phyloP scores from a whole-genome alignment of 169 alveolate species.

The Plasmodium coatneyi region DNA sequence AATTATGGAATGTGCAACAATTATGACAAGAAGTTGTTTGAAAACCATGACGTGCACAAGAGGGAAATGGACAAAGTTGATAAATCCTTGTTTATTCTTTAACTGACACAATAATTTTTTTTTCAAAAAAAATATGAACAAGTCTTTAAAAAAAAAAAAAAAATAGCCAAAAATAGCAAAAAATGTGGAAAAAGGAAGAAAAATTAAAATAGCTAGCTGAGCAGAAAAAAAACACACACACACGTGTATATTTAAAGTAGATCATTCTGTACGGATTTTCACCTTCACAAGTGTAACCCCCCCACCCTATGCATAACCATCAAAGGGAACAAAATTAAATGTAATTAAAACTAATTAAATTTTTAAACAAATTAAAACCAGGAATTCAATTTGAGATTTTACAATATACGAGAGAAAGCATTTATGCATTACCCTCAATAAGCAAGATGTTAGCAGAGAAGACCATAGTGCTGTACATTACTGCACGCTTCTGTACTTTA shows the following conservation, averaged over 20 bases:
- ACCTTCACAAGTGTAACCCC: not conserved
- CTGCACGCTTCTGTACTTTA: not conserved
- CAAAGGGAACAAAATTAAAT: not conserved
- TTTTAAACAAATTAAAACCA: not conserved
- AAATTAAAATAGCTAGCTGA: not conserved
- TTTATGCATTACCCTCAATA: not conserved
- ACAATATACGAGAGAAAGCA: not conserved
- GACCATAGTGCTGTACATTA: not conserved
- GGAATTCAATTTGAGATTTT: not conserved
- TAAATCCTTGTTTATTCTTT: constrained; percentile 62
- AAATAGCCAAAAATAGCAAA: not conserved
- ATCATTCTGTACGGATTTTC: not conserved
- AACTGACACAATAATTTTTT: not conserved
- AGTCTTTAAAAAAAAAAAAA: constrained; percentile 5
- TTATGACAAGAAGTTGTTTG: constrained; percentile 28
- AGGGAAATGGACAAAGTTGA: constrained; percentile 34
- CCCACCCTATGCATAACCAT: not conserved
- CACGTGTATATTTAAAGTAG: too few relatives aligned
- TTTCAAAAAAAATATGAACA: not conserved
- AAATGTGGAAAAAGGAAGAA: not conserved
- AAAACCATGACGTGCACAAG: constrained; percentile 30
- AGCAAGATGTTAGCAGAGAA: not conserved
- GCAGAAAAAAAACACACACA: not conserved
- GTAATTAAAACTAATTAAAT: not conserved
- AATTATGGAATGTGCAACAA: constrained; percentile 70